These are phyloP conservation scores for Pistacia integerrima DNA, from an alignment of 345 rosid species.

Conservation along the genomic window DNA sequence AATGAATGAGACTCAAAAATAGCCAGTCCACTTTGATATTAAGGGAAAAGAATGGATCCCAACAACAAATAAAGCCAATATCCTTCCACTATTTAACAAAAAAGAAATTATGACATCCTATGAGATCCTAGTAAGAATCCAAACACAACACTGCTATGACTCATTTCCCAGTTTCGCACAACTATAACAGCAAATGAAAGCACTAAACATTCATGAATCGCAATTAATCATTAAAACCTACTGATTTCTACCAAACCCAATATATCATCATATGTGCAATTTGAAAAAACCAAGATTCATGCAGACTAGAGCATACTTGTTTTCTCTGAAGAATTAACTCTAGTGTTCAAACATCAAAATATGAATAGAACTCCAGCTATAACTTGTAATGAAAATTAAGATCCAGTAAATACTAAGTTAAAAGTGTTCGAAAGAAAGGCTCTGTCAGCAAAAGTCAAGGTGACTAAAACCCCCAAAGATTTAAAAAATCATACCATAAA, in stretches of 20 bases:
- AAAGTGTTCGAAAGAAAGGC: slow-evolving; percentile 5
- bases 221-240: background rate
- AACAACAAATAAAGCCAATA: background rate
- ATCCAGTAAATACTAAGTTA: background rate
- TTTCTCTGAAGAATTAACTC: background rate
- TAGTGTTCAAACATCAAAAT: background rate
- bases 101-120: background rate
- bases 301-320: background rate
- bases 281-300: background rate
- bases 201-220: background rate
- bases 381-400: background rate
- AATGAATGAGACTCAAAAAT: background rate
- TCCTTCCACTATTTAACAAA: background rate
- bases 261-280: background rate
- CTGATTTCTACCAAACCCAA: background rate
- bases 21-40: background rate
- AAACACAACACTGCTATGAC: background rate
- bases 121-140: background rate
- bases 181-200: background rate
- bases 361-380: background rate
- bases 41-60: background rate
- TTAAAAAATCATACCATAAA: slow-evolving; percentile 48
- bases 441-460: background rate
- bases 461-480: slow-evolving; percentile 8
- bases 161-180: background rate